These are phyloP conservation scores for Pichia cactophila DNA, from an alignment of 1,139 yeast genomes.

Conservation along the genomic window DNA sequence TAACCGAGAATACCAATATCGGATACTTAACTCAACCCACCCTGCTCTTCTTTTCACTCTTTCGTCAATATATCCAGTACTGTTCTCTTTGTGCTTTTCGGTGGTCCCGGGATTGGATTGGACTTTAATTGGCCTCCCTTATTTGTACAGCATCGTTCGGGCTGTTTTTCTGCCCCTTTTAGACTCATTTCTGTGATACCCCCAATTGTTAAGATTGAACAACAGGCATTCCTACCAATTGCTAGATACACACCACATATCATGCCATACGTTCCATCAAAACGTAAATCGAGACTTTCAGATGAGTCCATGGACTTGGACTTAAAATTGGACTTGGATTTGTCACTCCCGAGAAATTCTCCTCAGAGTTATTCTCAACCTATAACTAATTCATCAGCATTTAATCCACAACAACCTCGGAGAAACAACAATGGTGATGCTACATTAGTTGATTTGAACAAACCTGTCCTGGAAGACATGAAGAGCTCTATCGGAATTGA, in stretches of 20 bases:
- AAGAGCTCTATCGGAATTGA: not conserved
- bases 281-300: not conserved
- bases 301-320: not conserved
- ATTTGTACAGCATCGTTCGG: not conserved
- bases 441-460: not conserved
- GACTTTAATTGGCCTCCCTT: too few relatives aligned
- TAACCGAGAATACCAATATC: not conserved
- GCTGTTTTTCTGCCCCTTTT: not conserved
- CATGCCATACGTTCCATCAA: slow-evolving; percentile 15
- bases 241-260: not conserved
- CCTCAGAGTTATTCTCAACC: too few relatives aligned
- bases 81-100: not conserved
- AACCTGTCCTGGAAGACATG: not conserved
- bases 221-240: not conserved
- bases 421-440: not conserved
- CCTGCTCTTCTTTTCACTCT: too few relatives aligned
- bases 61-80: not conserved
- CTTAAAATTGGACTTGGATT: too few relatives aligned
- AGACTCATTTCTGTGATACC: not conserved
- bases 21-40: not conserved
- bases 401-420: not conserved
- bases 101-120: not conserved
- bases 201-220: not conserved
- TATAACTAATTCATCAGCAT: not conserved
- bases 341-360: too few relatives aligned